Evolutionary conservation across 177 flowering plant genomes (phyloP), one percentile per base, ranked within the genome.

Genomic region (Vitis hybrid): DNA sequence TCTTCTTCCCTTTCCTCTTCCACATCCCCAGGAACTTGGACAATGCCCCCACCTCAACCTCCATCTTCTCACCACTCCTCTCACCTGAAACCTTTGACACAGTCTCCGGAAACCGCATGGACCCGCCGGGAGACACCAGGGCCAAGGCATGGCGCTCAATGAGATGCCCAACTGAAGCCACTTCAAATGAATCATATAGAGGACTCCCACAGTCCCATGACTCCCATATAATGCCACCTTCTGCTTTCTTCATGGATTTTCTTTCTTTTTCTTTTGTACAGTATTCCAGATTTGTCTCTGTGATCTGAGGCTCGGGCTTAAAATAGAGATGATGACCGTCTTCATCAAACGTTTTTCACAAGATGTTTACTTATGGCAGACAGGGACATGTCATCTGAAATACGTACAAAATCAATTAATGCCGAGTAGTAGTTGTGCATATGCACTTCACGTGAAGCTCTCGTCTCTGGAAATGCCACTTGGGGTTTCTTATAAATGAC

Each of bases 141-240:
- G 59, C 51, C 83, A 76, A 69, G 18, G 24, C 59, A n/a, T 78
- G 72, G 44, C 81, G 65, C 12, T 82, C 85, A 18, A 80, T 53
- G 14, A 76, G 6, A 65, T 78, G 71, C 51, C 72, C 61, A 2
- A 82, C 31, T 1, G 83, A 76, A 55, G 77, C 83, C 59, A 82
- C 33, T 52, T 82, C 85, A 58, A 68, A 73, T 5, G 85, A 77
- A 69, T 82, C 85, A 68, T 82, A 82, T 11, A 82, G 49, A 7
- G 78, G 78, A 66, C 85, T 80, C 57, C 83, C 80, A 60, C 79
- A 76, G 38, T 80, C 83, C 85, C 80, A 78, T 49, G 59, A 76
- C 24, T 80, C 83, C 85, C 80, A 78, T 49, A 63, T 38, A 11
- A 11, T 8, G 1, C 1, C 14, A 62, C 19, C 54, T 38, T 8